These are phyloP conservation scores for Grosmannia serpens DNA, from an alignment of 2,329 filamentous ascomycete genomes.

Conservation along the genomic window DNA sequence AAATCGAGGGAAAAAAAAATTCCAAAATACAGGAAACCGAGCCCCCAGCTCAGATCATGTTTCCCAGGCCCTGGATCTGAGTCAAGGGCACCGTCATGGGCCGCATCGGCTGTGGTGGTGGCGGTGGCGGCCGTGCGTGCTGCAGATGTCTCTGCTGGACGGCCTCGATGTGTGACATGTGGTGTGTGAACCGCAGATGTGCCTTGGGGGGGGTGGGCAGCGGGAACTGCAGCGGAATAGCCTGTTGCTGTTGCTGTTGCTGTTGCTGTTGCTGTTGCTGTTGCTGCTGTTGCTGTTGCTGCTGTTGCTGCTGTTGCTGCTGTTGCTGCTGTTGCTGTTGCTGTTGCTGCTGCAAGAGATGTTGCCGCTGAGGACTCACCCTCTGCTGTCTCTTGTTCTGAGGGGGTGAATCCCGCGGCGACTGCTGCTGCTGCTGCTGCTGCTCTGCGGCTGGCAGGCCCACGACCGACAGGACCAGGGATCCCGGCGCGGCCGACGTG, in stretches of 20 bases:
- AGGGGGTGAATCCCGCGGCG: constrained; percentile 10
- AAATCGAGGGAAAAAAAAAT: neutral
- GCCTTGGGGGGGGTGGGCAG: constrained; percentile 16
- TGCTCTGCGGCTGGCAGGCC: constrained; percentile 17
- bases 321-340: no score
- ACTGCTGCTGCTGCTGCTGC: constrained; percentile 11
- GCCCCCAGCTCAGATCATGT: constrained; percentile 25
- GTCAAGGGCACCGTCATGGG: constrained; percentile 15
- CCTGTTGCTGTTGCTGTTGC: constrained; percentile 1
- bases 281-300: neutral
- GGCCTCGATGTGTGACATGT: constrained; percentile 10
- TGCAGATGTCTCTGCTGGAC: constrained; percentile 11
- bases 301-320: no score
- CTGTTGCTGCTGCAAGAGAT: constrained; percentile 9
- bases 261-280: constrained; percentile 9
- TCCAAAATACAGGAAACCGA: neutral
- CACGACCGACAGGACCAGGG: constrained; percentile 5
- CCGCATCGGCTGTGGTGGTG: constrained; percentile 13
- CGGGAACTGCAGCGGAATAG: neutral
- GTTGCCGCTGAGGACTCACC: constrained; percentile 6
- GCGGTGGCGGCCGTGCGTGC: constrained; percentile 10
- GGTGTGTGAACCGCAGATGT: constrained; percentile 14
- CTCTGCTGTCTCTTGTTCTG: constrained; percentile 1
- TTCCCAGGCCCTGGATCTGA: constrained; percentile 27
- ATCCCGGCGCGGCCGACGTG: neutral